phyloP scores from a whole-genome alignment of 2,329 filamentous ascomycete genomes.

The Delphinella strobiligena region DNA sequence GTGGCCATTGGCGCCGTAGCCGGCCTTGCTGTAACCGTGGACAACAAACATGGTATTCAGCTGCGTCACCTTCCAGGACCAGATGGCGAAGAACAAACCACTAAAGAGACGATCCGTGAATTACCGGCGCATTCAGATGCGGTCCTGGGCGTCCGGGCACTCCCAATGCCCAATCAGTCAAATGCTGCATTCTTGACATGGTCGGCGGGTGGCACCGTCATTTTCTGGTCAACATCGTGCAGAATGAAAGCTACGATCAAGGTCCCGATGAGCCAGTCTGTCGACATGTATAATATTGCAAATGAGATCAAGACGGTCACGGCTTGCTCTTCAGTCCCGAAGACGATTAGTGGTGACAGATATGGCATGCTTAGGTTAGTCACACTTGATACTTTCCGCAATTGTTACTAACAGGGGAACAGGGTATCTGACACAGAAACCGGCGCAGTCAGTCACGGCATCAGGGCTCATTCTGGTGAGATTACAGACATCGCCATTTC shows the following conservation, averaged over 20 bases:
- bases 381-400: conserved; percentile 3
- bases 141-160: conserved; percentile 57
- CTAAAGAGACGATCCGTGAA: conserved; percentile 19
- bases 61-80: background rate
- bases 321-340: conserved; percentile 48
- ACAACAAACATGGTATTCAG: conserved; percentile 63
- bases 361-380: conserved; percentile 60
- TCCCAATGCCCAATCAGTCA: conserved; percentile 48
- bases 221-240: conserved; percentile 72
- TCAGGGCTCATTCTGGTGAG: conserved; percentile 77
- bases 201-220: conserved; percentile 67
- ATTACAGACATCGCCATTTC: conserved; percentile 70
- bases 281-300: conserved; percentile 30
- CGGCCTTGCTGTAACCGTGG: conserved; percentile 41
- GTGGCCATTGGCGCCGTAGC: conserved; percentile 11
- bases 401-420: conserved; percentile 9
- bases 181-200: conserved; percentile 76
- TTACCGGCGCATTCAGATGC: conserved; percentile 46
- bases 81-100: conserved; percentile 5
- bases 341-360: conserved; percentile 74
- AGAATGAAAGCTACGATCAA: conserved; percentile 51
- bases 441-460: conserved; percentile 52
- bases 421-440: conserved; percentile 54
- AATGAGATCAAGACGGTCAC: conserved; percentile 49
- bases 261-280: conserved; percentile 55